These are phyloP conservation scores for Fusarium graminum DNA, from an alignment of 2,329 filamentous ascomycete genomes.

Conservation along the genomic window DNA sequence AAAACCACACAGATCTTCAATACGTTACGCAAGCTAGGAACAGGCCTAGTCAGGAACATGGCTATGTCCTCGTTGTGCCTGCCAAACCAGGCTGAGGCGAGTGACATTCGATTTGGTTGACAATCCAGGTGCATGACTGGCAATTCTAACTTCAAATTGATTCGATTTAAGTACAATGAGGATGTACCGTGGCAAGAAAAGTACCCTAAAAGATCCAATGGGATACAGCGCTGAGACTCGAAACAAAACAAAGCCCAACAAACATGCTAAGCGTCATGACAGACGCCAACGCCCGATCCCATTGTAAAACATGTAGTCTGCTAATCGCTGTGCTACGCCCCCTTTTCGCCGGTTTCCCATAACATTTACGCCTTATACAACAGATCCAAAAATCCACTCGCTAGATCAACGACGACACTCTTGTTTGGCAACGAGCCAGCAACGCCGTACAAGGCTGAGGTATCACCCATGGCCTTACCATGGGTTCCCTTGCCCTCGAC, in stretches of 20 bases:
- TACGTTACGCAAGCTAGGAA: slow-evolving; percentile 33
- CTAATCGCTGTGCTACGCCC: slow-evolving; percentile 7
- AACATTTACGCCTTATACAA: slow-evolving; percentile 82
- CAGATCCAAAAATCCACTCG: slow-evolving; percentile 90
- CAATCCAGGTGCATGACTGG: not conserved
- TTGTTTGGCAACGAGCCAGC: slow-evolving; percentile 96
- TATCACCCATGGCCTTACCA: slow-evolving; percentile 79
- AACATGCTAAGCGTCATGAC: slow-evolving; percentile 18
- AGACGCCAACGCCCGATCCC: slow-evolving; percentile 33
- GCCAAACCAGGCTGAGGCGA: not conserved
- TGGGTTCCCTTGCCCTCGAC: slow-evolving; percentile 76
- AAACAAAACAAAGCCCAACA: not conserved
- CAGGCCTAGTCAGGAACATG: slow-evolving; percentile 36
- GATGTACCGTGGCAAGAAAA: not conserved
- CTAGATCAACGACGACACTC: slow-evolving; percentile 90
- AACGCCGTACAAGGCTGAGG: slow-evolving; percentile 92
- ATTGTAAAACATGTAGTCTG: slow-evolving; percentile 16
- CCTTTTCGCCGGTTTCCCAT: slow-evolving; percentile 4
- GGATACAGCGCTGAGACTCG: not conserved
- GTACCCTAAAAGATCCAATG: slow-evolving; percentile 1
- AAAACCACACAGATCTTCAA: slow-evolving; percentile 9
- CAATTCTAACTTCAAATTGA: not conserved
- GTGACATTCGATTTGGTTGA: slow-evolving; percentile 9
- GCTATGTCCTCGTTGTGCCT: slow-evolving; percentile 6
- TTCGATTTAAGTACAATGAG: slow-evolving; percentile 10